Evolutionary conservation across 805 yeast species (phyloP), one percentile per base, ranked within the genome.

Genomic region (Teunomyces atbi): DNA sequence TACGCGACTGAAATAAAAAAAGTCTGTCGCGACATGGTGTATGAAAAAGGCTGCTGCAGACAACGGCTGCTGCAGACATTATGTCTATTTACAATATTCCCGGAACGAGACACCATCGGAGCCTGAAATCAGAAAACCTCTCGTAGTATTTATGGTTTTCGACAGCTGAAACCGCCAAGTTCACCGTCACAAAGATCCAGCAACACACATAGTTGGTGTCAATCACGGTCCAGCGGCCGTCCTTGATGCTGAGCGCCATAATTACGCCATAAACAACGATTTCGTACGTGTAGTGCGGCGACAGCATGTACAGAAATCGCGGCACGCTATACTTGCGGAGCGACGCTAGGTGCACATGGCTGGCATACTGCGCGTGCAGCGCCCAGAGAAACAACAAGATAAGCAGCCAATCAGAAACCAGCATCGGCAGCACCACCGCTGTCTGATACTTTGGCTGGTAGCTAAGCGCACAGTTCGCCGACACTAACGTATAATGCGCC

Each of bases 271-370:
- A 86, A 2, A 86, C 73, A 29, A 76, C 21, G 5, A 83, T 66
- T 57, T 86, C 95, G 59, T 84, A 84, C 15, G 82, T 65, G 54
- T 86, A 86, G 61, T 86, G 95, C 0, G 92, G 85, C 53, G 84
- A 79, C 13, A 81, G 68, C 1, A 77, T 69, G n/a, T 60, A 60
- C 36, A 61, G 61, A 29, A 64, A 60, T 12, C n/a, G 27, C 2
- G 95, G 94, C 20, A 74, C 55, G 1, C 79, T 70, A 59, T 84
- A 84, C 58, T 84, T 84, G 16, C 61, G 63, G 38, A 84, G 59
- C 3, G 53, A 41, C 0, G 86, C 68, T 33, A 84, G 62, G 44
- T 77, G 70, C 5, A 28, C 41, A 56, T 84, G 91, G 57, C 78
- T 78, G 26, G 52, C 56, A 47, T 55, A 64, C 59, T 84, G 92